Evolutionary conservation across 805 yeast genomes (phyloP).

Genomic region (Cyberlindnera meyerae): DNA sequence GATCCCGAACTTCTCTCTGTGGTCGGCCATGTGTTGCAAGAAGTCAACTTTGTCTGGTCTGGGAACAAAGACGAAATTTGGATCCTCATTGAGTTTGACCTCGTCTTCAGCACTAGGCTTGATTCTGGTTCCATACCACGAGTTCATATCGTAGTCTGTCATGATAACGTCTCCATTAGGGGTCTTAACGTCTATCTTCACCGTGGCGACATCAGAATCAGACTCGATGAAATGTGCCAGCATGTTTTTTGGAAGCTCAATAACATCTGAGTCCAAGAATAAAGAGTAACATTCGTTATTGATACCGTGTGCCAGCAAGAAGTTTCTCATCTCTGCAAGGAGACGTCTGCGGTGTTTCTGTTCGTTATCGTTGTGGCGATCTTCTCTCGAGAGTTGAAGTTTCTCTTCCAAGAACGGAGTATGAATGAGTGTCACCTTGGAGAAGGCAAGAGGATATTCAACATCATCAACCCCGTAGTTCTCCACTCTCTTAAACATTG

Average conservation of each 20-base stretch:
- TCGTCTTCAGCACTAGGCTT: slow-evolving; percentile 25
- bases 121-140: slow-evolving; percentile 31
- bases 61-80: slow-evolving; percentile 25
- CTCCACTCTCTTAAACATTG: too few species aligned
- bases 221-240: slow-evolving; percentile 22
- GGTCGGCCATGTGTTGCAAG: slow-evolving; percentile 18
- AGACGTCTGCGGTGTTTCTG: slow-evolving; percentile 28
- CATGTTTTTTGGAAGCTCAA: slow-evolving; percentile 22
- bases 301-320: slow-evolving; percentile 23
- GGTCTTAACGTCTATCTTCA: too few species aligned
- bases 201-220: slow-evolving; percentile 24
- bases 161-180: too few species aligned
- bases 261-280: slow-evolving; percentile 31
- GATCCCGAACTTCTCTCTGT: slow-evolving; percentile 9
- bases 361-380: slow-evolving; percentile 13
- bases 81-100: slow-evolving; percentile 11
- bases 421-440: slow-evolving; percentile 12
- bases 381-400: slow-evolving; percentile 11
- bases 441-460: too few species aligned
- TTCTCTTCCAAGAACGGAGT: slow-evolving; percentile 21
- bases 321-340: slow-evolving; percentile 28
- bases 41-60: slow-evolving; percentile 19
- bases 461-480: too few species aligned
- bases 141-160: slow-evolving; percentile 32
- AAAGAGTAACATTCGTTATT: slow-evolving; percentile 26